These are phyloP conservation scores for Panicum virgatum DNA, from an alignment of 202 grass and related monocot species.

Conservation along the genomic window DNA sequence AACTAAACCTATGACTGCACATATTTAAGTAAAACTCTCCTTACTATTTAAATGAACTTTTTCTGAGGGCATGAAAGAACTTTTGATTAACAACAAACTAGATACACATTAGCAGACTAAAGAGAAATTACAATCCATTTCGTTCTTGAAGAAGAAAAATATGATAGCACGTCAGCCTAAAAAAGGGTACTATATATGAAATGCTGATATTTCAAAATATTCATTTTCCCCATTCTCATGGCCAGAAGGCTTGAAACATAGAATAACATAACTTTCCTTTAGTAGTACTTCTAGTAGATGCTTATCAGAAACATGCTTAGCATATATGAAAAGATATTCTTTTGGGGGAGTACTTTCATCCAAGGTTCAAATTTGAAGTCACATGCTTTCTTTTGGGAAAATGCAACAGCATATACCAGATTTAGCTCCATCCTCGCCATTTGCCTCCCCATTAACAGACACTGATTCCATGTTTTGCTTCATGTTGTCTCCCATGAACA, in stretches of 20 bases:
- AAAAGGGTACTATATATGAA: not conserved
- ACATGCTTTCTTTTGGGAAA: slow-evolving; percentile 7
- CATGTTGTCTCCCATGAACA: slow-evolving; percentile 67
- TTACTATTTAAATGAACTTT: slow-evolving; percentile 24
- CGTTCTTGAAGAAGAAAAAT: not conserved
- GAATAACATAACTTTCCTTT: not conserved
- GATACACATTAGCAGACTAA: slow-evolving; percentile 5
- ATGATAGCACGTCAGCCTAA: slow-evolving; percentile 5
- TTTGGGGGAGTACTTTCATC: not conserved
- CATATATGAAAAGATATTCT: not conserved
- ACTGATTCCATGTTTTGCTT: slow-evolving; percentile 47
- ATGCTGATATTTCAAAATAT: not conserved
- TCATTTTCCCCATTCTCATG: not conserved
- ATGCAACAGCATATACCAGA: slow-evolving; percentile 48
- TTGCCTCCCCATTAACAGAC: slow-evolving; percentile 54
- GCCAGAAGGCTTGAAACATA: not conserved
- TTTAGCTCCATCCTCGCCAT: slow-evolving; percentile 68
- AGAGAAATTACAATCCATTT: not conserved
- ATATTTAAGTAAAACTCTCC: not conserved
- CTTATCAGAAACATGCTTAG: not conserved
- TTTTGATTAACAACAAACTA: slow-evolving; percentile 14
- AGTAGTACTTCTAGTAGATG: not conserved
- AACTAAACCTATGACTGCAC: not conserved
- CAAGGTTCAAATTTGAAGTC: slow-evolving; percentile 7
- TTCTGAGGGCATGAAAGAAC: not conserved